Evolutionary conservation across 441 rosid genomes (phyloP), one percentile per base, ranked within the genome.

Genomic region (Euphorbia celastroides): DNA sequence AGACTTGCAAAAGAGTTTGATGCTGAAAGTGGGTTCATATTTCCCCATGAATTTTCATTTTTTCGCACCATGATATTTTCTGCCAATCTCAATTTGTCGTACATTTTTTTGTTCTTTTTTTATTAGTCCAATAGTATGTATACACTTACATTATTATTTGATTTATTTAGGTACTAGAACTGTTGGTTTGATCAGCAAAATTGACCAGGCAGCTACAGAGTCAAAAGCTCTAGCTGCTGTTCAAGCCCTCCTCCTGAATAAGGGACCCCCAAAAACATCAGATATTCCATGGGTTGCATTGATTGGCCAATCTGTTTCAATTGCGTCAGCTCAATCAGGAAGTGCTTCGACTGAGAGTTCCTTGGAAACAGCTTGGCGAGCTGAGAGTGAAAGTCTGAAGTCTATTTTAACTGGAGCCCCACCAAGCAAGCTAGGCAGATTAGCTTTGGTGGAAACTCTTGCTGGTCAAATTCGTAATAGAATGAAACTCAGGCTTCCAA

Each of bases 271-370:
- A 25, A 93, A 86, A 82, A 88, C 98, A 62, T 71, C 86, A 36
- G 97, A 90, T 71, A 93, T 93, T 62, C 94, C 87, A 7, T 93
- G 98, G 98, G 92, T 90, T 80, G 98, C 97, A 67, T 78, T 93
- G 78, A 90, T 93, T 71, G 98, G 97, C 28, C 98, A 93, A 71
- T 87, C 98, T 61, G 97, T 93, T 52, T 72, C 98, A 20, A 90
- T 93, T 14, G 90, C 96, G 59, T 81, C 98, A 64, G 84, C 92
- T 52, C 88, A 86, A 73, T 83, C 98, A 68, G 96, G 89, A 62
- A 77, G 83, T 68, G 80, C 77, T 71, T 78, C 82, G 23, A 70
- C 88, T 38, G 97, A 93, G 72, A 93, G 78, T 77, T 88, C 98
- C 64, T 83, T 93, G 73, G 98, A 93, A 82, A 89, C 92, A 68